Evolutionary conservation across 164 flowering plant genomes (phyloP).

Genomic region (Hamamelis virginiana): DNA sequence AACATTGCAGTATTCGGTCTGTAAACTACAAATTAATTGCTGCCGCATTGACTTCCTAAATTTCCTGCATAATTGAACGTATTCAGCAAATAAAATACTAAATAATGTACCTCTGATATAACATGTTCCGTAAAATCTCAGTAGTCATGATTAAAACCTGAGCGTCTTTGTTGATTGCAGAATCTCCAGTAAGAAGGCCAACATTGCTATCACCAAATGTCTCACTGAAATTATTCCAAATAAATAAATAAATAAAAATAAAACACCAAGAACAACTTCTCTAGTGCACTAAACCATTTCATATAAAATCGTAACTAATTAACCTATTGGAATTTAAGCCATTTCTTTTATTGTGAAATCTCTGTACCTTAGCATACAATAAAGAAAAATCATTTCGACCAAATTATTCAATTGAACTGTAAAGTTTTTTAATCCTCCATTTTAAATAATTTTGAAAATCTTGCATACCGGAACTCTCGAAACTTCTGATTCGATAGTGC

Average conservation of each 20-base stretch:
- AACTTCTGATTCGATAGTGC: conserved; percentile 95
- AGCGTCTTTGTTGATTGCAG: conserved; percentile 87
- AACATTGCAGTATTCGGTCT: not conserved
- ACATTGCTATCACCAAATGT: conserved; percentile 89
- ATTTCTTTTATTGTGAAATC: not conserved
- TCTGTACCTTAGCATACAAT: no score
- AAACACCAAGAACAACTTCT: not conserved
- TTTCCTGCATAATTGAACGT: not conserved
- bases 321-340: not conserved
- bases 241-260: not conserved
- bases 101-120: conserved; percentile 72
- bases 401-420: not conserved
- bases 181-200: conserved; percentile 95
- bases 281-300: not conserved
- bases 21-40: not conserved
- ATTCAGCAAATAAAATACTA: not conserved
- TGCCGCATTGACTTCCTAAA: not conserved
- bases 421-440: not conserved
- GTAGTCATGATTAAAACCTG: conserved; percentile 91
- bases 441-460: not conserved
- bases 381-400: not conserved
- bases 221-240: conserved; percentile 46
- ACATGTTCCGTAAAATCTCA: conserved; percentile 92
- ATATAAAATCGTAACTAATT: not conserved
- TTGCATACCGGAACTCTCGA: conserved; percentile 74